Evolutionary conservation across 257 asterid genomes (phyloP).

Genomic region (Gynochthodes officinalis): DNA sequence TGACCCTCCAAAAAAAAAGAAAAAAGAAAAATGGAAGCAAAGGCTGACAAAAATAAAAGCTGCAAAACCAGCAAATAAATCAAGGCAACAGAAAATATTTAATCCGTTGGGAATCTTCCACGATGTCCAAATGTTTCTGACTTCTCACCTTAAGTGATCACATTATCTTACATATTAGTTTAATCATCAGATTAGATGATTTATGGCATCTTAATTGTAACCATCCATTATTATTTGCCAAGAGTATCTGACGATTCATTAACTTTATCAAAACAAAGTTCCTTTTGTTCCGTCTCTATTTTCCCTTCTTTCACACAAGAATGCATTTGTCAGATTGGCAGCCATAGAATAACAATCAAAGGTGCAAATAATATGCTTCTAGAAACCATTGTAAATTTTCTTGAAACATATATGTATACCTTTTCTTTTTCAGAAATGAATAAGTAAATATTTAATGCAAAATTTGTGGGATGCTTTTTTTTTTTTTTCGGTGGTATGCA

Average conservation of each 20-base stretch:
- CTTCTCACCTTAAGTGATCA: neutral
- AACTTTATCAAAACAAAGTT: constrained; percentile 14
- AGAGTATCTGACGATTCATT: constrained; percentile 19
- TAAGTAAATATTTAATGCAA: too few relatives aligned
- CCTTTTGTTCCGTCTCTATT: neutral
- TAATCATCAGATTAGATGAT: neutral
- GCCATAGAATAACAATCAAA: neutral
- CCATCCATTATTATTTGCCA: neutral
- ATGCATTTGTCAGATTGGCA: neutral
- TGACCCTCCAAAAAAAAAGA: too few relatives aligned
- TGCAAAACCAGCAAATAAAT: constrained; percentile 7
- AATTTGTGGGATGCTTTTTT: too few relatives aligned
- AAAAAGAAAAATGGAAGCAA: too few relatives aligned
- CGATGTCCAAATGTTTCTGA: neutral
- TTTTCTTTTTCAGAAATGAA: too few relatives aligned
- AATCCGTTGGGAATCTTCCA: constrained; percentile 1
- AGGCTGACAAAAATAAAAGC: neutral
- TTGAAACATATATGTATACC: too few relatives aligned
- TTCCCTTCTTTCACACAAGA: constrained; percentile 4
- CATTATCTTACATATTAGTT: neutral
- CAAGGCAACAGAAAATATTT: constrained; percentile 10
- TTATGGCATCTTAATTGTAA: constrained; percentile 9
- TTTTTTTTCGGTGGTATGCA: too few relatives aligned
- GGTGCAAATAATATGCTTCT: neutral
- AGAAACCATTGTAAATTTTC: neutral